phyloP scores from a whole-genome alignment of 2,329 filamentous ascomycete species.

The Lachnellula arida region DNA sequence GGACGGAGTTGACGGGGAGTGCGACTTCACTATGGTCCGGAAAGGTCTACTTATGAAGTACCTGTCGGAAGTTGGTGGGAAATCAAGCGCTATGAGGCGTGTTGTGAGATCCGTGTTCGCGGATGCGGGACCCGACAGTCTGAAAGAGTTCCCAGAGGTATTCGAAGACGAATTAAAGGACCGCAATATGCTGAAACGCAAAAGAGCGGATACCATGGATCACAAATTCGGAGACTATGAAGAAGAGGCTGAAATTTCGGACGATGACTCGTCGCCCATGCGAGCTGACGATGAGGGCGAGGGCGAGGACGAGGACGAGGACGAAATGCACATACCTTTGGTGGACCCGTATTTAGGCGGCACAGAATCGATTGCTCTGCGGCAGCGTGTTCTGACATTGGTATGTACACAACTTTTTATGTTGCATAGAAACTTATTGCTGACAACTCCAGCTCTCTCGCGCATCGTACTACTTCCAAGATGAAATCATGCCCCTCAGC shows the following conservation, averaged over 20 bases:
- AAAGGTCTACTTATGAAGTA: constrained; percentile 57
- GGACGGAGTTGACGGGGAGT: constrained; percentile 25
- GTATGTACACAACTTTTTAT: constrained; percentile 16
- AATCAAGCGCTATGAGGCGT: constrained; percentile 41
- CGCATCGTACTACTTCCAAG: constrained; percentile 36
- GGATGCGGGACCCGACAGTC: constrained; percentile 51
- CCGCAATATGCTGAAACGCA: constrained; percentile 45
- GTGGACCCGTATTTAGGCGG: constrained; percentile 24
- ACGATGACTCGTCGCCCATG: constrained; percentile 36
- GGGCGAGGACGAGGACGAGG: constrained; percentile 1
- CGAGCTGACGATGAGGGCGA: constrained; percentile 8
- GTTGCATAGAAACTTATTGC: not conserved
- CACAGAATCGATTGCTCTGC: constrained; percentile 26
- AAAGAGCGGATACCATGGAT: constrained; percentile 34
- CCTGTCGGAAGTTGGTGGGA: constrained; percentile 33
- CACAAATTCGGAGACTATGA: constrained; percentile 34
- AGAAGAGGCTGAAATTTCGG: constrained; percentile 40
- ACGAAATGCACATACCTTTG: not conserved
- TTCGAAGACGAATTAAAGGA: constrained; percentile 61
- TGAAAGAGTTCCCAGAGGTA: constrained; percentile 57
- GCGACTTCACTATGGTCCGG: constrained; percentile 36
- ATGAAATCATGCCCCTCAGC: constrained; percentile 42
- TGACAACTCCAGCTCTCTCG: constrained; percentile 25
- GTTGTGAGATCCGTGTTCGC: constrained; percentile 65
- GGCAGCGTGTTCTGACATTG: constrained; percentile 26